phyloP scores from a whole-genome alignment of 257 asterid genomes.

The Ehretia macrophylla region DNA sequence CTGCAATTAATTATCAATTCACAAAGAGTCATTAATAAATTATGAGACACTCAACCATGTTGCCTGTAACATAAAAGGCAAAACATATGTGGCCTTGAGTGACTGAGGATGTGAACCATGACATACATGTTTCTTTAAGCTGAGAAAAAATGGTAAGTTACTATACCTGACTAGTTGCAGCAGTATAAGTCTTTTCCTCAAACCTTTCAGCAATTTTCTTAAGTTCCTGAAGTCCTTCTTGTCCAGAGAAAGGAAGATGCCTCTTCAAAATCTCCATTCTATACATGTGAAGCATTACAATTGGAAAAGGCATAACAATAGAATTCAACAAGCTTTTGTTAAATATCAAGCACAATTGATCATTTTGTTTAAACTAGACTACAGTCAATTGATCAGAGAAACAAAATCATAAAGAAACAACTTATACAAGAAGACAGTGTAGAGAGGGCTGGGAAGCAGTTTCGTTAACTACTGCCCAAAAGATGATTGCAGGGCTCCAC shows the following conservation, averaged over 20 bases:
- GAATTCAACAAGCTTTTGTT: constrained; percentile 4
- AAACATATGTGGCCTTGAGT: not conserved
- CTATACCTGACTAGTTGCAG: constrained; percentile 76
- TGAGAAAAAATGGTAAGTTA: not conserved
- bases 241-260: constrained; percentile 84
- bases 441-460: too few relatives aligned
- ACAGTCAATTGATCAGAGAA: too few relatives aligned
- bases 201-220: constrained; percentile 77
- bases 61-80: not conserved
- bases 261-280: constrained; percentile 90
- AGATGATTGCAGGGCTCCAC: too few relatives aligned
- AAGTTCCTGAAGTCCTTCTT: constrained; percentile 74
- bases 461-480: too few relatives aligned
- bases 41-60: not conserved
- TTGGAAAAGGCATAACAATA: not conserved
- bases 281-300: constrained; percentile 17
- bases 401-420: too few relatives aligned
- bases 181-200: constrained; percentile 77
- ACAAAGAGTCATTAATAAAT: constrained; percentile 1
- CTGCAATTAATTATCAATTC: constrained; percentile 22
- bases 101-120: not conserved
- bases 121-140: not conserved
- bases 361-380: too few relatives aligned
- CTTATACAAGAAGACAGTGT: too few relatives aligned
- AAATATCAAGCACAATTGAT: constrained; percentile 1